Conservation (phyloP, 345 rosid species). For the Kandelia obovata region DNA sequence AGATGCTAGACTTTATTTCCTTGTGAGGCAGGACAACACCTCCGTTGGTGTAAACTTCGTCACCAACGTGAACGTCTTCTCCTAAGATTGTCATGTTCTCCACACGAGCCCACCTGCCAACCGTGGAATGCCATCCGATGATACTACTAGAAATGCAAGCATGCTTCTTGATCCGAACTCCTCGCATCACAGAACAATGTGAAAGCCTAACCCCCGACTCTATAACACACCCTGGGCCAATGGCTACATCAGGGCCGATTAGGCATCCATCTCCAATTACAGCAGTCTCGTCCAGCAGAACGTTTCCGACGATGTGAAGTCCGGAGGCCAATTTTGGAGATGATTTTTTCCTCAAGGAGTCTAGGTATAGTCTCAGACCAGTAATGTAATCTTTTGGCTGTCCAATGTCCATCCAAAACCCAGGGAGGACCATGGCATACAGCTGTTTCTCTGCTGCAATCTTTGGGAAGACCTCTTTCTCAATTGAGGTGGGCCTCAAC, state of each 20-base stretch:
- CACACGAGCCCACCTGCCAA: constrained; percentile 90
- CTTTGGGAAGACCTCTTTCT: constrained; percentile 92
- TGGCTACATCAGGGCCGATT: constrained; percentile 95
- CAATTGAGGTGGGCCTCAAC: constrained; percentile 93
- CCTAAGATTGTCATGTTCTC: constrained; percentile 98
- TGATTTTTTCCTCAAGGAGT: constrained; percentile 71
- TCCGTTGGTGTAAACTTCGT: constrained; percentile 92
- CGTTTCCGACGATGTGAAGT: constrained; percentile 67
- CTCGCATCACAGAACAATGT: constrained; percentile 92
- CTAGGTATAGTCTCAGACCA: constrained; percentile 90
- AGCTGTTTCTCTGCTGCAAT: constrained; percentile 81
- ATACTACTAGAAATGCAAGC: constrained; percentile 93
- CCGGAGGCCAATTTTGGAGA: constrained; percentile 61
- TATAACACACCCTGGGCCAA: constrained; percentile 86
- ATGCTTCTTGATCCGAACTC: constrained; percentile 87
- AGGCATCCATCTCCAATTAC: constrained; percentile 90
- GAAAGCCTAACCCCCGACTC: constrained; percentile 96
- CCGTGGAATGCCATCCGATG: constrained; percentile 94
- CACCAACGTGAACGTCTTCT: constrained; percentile 90
- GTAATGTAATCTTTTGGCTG: constrained; percentile 94
- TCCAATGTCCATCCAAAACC: constrained; percentile 99
- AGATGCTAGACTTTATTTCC: constrained; percentile 89
- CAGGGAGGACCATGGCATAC: constrained; percentile 89
- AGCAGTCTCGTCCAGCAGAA: constrained; percentile 77
- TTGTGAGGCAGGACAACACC: constrained; percentile 96